Base-by-base conservation (phyloP, 2,329 filamentous ascomycete genomes). In the Chaetomiaceae sp. region DNA sequence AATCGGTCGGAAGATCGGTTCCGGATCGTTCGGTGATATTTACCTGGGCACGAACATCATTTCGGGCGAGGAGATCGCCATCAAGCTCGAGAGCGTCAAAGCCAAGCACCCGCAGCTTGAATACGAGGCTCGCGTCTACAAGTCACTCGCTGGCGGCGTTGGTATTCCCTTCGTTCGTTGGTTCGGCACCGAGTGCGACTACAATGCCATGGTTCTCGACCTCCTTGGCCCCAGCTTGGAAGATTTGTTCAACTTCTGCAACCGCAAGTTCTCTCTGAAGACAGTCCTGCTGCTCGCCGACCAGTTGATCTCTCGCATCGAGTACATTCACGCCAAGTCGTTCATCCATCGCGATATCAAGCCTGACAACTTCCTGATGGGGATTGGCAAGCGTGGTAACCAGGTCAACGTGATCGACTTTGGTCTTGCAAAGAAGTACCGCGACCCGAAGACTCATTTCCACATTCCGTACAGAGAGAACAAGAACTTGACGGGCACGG, bases 301-400 rank as follows among this genome's bases (percentile, higher is more conserved):
- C 67, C 94, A 99, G 77, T 86, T 96, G 72, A 97, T 99, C 71
- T 97, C 92, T 61, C 91, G 94, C 66, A 96, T 99, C 73, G 94
- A 99, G 76, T 97, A 97, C 77, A 99, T 99, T 66, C 94, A 99
- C 73, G 94, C 94, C 78, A 97, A 97, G 76, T 96, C 90, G 8
- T 97, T 99, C 74, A 97, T 97, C 71, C 94, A 99, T 77, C 91
- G 94, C 74, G 94, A 99, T 73, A 99, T 99, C 79, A 99, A 99
- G 81, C 94, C 94, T 30, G 94, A 99, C 80, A 97, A 99, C 82
- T 99, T 97, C 77, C 80, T 97, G 45, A 96, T 97, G 92, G 92
- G 92, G 59, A 97, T 97, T 66, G 94, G 94, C 69, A 97, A 97
- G 82, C 90, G 92, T 68, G 94, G 94, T 61, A 99, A 97, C 77